phyloP scores from a whole-genome alignment of 345 rosid species.

The Abelmoschus esculentus region DNA sequence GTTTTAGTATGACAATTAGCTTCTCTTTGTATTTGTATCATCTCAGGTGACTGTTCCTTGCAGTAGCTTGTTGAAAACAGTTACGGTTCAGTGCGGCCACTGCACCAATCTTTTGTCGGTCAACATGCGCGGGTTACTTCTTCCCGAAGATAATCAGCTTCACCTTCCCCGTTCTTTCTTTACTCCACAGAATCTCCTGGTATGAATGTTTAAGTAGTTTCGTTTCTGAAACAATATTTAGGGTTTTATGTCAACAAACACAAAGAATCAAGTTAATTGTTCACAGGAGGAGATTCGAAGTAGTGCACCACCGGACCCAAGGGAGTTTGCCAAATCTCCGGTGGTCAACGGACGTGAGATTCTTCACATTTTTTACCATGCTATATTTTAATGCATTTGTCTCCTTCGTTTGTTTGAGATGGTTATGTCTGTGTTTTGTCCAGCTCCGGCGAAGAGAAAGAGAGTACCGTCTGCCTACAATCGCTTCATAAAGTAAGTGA shows the following conservation, averaged over 20 bases:
- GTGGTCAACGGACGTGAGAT: constrained; percentile 76
- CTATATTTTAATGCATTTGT: constrained; percentile 35
- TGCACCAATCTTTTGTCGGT: constrained; percentile 86
- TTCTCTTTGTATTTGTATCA: background rate
- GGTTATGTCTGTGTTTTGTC: constrained; percentile 30
- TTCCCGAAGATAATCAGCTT: constrained; percentile 71
- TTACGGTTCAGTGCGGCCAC: constrained; percentile 94
- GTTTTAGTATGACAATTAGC: background rate
- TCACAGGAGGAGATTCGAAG: constrained; percentile 78
- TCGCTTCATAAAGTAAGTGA: constrained; percentile 88
- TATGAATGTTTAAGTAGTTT: constrained; percentile 5
- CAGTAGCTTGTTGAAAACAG: constrained; percentile 66
- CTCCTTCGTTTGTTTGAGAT: constrained; percentile 30
- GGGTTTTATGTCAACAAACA: background rate
- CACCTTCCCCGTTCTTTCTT: constrained; percentile 46
- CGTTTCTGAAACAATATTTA: background rate
- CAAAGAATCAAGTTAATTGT: too few species aligned
- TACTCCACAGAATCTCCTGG: constrained; percentile 67
- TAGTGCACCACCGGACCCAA: constrained; percentile 50
- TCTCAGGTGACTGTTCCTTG: background rate
- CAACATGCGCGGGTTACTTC: constrained; percentile 57
- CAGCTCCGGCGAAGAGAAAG: constrained; percentile 99
- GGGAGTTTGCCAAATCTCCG: constrained; percentile 66
- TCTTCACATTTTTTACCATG: constrained; percentile 7
- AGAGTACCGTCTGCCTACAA: constrained; percentile 99